Conservation (phyloP, 2,329 filamentous ascomycete genomes). For the Clarireedia monteithiana region DNA sequence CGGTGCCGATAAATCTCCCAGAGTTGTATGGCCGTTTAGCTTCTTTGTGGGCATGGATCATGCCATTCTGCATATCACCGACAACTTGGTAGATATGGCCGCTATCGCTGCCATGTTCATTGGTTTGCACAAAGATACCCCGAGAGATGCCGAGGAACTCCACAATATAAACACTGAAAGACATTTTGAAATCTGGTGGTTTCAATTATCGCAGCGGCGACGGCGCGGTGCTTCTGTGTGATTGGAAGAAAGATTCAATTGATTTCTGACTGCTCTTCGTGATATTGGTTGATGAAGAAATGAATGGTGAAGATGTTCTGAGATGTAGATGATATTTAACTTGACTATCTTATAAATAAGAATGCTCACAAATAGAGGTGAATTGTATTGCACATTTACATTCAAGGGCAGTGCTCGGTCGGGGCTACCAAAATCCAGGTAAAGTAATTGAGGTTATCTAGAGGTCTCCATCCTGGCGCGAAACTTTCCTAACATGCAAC, state of each 20-base stretch:
- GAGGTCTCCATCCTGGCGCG: constrained; percentile 6
- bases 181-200: not conserved
- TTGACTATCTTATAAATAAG: not conserved
- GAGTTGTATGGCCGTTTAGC: not conserved
- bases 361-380: too few relatives aligned
- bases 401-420: not conserved
- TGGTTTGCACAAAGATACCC: constrained; percentile 9
- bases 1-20: constrained; percentile 5
- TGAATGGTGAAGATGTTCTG: not conserved
- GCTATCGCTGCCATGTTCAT: not conserved
- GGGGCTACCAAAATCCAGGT: not conserved
- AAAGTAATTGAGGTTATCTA: constrained; percentile 3
- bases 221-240: too few relatives aligned
- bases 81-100: constrained; percentile 10
- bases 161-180: constrained; percentile 5
- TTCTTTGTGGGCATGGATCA: constrained; percentile 9
- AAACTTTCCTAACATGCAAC: not conserved
- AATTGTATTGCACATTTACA: too few relatives aligned
- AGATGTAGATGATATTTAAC: not conserved
- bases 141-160: constrained; percentile 5
- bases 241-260: too few relatives aligned
- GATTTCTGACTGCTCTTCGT: too few relatives aligned
- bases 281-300: not conserved
- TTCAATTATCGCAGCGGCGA: too few relatives aligned
- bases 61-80: constrained; percentile 9